Evolutionary conservation across 1,284 basidiomycete genomes (phyloP), one percentile per base, ranked within the genome.

Genomic region (Ceratobasidium sp.): DNA sequence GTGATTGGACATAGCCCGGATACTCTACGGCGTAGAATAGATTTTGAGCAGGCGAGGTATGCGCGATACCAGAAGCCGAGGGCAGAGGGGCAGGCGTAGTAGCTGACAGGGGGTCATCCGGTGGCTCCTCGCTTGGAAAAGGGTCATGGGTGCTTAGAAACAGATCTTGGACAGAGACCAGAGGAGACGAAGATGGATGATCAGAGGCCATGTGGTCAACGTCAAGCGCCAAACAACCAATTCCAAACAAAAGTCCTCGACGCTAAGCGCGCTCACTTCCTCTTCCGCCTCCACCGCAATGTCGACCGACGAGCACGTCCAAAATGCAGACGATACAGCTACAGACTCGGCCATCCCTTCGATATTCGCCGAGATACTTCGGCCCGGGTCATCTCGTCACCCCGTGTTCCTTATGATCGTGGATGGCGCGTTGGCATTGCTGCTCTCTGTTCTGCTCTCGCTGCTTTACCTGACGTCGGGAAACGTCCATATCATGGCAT

Each of bases 11-110:
- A 75, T 93, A 93, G 69, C 94, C 94, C 6, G 94, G 95, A 81
- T 94, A 96, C 80, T 97, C 95, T 75, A 97, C 83, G 2, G 93
- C 90, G 77, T 91, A 92, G 80, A 89, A 91, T 88, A 9, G 95
- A 83, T 5, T 86, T 81, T 16, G 76, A 72, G 83, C 81, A 9
- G 81, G 83, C 6, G 52, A 52, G 21, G 50, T 28, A 3, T 28
- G 50, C 10, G n/a, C 4, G 0, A 87, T 85, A n/a, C 12, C 28
- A 52, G 61, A 52, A 18, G 46, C 34, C 3, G 61, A 45, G 23
- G 55, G 55, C 43, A 39, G 28, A n/a, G 50, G 64, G 8, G 52
- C 1, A 10, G 50, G 39, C 2, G 10, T 4, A 18, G 4, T 23
- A 10, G 28, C 14, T 8, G 3, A 34, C 21, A 43, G 3, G 55